Conservation (phyloP, 352 stramenopile genomes). For the Phytophthora capsici region DNA sequence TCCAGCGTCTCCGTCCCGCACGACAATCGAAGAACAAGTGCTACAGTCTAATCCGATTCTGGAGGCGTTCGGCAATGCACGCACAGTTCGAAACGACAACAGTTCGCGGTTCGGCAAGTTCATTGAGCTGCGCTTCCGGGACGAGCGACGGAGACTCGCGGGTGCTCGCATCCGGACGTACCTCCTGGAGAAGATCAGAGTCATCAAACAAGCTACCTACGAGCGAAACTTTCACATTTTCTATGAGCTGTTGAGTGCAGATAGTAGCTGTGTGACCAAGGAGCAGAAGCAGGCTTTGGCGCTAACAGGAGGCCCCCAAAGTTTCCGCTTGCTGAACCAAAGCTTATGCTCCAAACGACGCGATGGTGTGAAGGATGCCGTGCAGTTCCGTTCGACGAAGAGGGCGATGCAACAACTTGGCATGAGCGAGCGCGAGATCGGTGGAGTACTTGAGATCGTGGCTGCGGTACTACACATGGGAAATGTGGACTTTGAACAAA, state of each 20-base stretch:
- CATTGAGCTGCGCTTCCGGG: slow-evolving; percentile 86
- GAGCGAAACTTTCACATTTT: slow-evolving; percentile 92
- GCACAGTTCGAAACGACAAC: slow-evolving; percentile 91
- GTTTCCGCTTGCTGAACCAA: slow-evolving; percentile 76
- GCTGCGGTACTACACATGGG: slow-evolving; percentile 88
- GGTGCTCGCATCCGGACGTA: slow-evolving; percentile 92
- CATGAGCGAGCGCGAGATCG: slow-evolving; percentile 62
- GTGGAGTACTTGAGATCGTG: slow-evolving; percentile 76
- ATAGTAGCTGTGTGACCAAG: slow-evolving; percentile 31
- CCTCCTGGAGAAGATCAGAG: slow-evolving; percentile 94
- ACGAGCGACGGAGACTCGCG: slow-evolving; percentile 40
- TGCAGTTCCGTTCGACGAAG: slow-evolving; percentile 66
- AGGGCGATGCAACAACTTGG: slow-evolving; percentile 84
- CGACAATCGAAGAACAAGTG: slow-evolving; percentile 83
- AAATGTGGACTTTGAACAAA: slow-evolving; percentile 78
- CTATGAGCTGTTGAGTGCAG: slow-evolving; percentile 78
- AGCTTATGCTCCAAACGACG: slow-evolving; percentile 70
- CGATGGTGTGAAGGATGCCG: slow-evolving; percentile 70
- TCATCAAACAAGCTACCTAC: slow-evolving; percentile 77
- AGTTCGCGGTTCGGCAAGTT: slow-evolving; percentile 92
- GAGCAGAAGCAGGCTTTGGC: slow-evolving; percentile 44
- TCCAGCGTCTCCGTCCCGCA: slow-evolving; percentile 15
- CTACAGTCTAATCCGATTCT: slow-evolving; percentile 92
- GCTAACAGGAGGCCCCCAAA: slow-evolving; percentile 37
- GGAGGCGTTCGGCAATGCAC: slow-evolving; percentile 91